phyloP scores from a whole-genome alignment of 1,139 yeast genomes.

The Pichia sp. region DNA sequence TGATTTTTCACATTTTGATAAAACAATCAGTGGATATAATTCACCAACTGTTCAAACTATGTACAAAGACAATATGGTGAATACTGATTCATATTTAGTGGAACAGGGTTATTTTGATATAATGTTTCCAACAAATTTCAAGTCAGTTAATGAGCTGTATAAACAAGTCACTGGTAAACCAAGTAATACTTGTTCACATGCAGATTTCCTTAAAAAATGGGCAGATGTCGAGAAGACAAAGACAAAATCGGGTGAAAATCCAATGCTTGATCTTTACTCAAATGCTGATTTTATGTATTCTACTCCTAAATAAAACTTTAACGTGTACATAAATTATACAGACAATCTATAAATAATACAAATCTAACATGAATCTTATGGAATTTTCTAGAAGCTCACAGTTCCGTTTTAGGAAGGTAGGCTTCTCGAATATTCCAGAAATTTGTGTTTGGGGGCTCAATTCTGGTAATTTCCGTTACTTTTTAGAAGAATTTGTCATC shows the following conservation, averaged over 20 bases:
- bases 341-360: background rate
- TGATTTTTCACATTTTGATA: constrained; percentile 64
- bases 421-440: constrained; percentile 5
- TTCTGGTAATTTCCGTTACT: background rate
- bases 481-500: background rate
- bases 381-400: background rate
- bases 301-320: background rate
- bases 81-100: constrained; percentile 69
- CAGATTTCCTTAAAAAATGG: constrained; percentile 64
- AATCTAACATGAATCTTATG: background rate
- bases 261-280: constrained; percentile 73
- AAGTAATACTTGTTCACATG: constrained; percentile 51
- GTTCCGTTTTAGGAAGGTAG: background rate
- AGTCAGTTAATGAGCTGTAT: constrained; percentile 55
- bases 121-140: constrained; percentile 80
- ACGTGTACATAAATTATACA: background rate
- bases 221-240: constrained; percentile 63
- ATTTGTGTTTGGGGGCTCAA: background rate
- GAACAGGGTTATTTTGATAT: constrained; percentile 83
- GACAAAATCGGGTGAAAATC: constrained; percentile 75
- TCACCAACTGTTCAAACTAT: constrained; percentile 85
- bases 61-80: constrained; percentile 59
- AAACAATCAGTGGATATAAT: constrained; percentile 57
- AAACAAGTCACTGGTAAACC: constrained; percentile 57
- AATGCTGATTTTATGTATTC: constrained; percentile 67